Percentiles rank a stretch among this genome's conserved stretches.
Conservation (phyloP, 495 filamentous ascomycete species). For the Schizothecium vesticola region DNA sequence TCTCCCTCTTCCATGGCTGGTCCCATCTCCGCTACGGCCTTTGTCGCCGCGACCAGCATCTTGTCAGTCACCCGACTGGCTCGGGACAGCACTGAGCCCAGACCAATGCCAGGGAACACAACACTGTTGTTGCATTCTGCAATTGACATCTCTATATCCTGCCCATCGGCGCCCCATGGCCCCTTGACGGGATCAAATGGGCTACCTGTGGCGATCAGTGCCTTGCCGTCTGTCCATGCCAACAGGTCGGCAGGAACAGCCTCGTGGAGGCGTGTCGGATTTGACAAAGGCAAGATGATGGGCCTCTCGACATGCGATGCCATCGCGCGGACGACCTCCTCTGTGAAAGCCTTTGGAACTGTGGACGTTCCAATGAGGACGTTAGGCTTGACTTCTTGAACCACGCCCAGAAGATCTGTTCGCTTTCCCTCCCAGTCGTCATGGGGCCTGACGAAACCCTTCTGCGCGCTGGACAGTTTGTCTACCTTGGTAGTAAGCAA, state of each 20-base stretch:
- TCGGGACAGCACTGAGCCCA: slow-evolving; percentile 68
- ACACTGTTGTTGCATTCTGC: slow-evolving; percentile 90
- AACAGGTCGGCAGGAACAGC: slow-evolving; percentile 73
- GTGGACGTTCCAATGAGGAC: slow-evolving; percentile 83
- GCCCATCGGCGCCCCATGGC: slow-evolving; percentile 48
- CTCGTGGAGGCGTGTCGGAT: slow-evolving; percentile 81
- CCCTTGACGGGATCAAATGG: slow-evolving; percentile 76
- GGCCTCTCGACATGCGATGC: slow-evolving; percentile 69
- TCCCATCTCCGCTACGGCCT: slow-evolving; percentile 62
- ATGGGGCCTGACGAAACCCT: slow-evolving; percentile 59
- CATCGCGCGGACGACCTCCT: slow-evolving; percentile 72
- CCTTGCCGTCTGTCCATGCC: slow-evolving; percentile 71
- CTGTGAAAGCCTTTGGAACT: slow-evolving; percentile 69
- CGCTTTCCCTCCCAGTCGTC: slow-evolving; percentile 57
- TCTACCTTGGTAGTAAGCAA: slow-evolving; percentile 56
- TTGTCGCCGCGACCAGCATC: slow-evolving; percentile 76
- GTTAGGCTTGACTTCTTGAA: slow-evolving; percentile 71
- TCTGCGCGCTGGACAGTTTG: slow-evolving; percentile 58
- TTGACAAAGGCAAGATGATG: slow-evolving; percentile 79
- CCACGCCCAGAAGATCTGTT: slow-evolving; percentile 57
- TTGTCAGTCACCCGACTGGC: slow-evolving; percentile 60
- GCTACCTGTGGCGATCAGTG: slow-evolving; percentile 77
- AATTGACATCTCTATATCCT: slow-evolving; percentile 54
- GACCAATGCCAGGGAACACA: slow-evolving; percentile 81
- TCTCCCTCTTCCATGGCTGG: slow-evolving; percentile 52